Conservation (phyloP, 2,329 filamentous ascomycete species). For the Zopfia rhizophila region DNA sequence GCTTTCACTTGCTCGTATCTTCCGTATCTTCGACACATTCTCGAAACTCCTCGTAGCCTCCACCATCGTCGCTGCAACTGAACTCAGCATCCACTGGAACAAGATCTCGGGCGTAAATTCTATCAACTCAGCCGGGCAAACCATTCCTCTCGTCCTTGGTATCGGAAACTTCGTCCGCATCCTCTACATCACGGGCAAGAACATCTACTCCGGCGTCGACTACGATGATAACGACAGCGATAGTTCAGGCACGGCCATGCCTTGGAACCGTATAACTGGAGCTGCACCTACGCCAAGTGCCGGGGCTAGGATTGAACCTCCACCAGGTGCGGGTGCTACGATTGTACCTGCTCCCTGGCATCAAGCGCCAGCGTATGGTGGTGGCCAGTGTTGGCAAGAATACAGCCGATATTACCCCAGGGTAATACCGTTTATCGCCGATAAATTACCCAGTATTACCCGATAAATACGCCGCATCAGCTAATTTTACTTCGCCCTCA, state of each 20-base stretch:
- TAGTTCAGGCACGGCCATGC: not conserved
- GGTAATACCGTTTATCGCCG: too few relatives aligned
- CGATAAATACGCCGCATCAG: too few relatives aligned
- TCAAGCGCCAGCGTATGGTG: not conserved
- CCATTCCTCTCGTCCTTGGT: slow-evolving; percentile 2
- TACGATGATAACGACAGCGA: not conserved
- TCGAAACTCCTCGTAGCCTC: not conserved
- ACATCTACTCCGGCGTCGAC: not conserved
- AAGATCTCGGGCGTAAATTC: slow-evolving; percentile 9
- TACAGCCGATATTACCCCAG: too few relatives aligned
- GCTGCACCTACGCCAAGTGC: not conserved
- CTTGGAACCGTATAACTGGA: not conserved
- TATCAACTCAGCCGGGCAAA: slow-evolving; percentile 1
- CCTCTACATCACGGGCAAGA: not conserved
- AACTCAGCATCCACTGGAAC: slow-evolving; percentile 12
- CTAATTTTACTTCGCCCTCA: too few relatives aligned
- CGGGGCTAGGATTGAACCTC: too few relatives aligned
- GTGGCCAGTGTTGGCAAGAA: too few relatives aligned
- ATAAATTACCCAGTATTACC: too few relatives aligned
- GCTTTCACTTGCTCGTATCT: not conserved
- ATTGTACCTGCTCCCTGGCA: not conserved
- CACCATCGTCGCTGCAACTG: slow-evolving; percentile 1
- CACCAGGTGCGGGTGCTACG: too few relatives aligned
- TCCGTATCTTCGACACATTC: not conserved
- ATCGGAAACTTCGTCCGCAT: not conserved